phyloP scores from a whole-genome alignment of 371 early-diverging fungal genomes.

The Mucor irregularis region DNA sequence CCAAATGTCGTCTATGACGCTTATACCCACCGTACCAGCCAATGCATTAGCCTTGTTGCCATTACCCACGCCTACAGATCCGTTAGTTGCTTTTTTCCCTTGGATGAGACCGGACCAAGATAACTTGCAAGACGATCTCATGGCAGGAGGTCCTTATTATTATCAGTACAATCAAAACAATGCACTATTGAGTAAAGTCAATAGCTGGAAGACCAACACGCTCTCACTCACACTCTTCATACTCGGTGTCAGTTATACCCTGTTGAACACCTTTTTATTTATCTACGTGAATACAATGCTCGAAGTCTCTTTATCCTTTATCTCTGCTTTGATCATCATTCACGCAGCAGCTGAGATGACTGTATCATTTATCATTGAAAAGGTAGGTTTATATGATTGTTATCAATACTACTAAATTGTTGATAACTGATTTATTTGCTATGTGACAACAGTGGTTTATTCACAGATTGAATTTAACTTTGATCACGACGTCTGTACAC shows the following conservation, averaged over 20 bases:
- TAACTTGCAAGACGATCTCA: slow-evolving; percentile 1
- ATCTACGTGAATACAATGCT: slow-evolving; percentile 29
- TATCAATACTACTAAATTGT: too few relatives aligned
- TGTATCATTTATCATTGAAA: slow-evolving; percentile 20
- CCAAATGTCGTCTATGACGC: background rate
- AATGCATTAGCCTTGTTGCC: slow-evolving; percentile 35
- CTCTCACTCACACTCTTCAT: slow-evolving; percentile 23
- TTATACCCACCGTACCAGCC: slow-evolving; percentile 21
- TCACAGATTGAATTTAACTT: slow-evolving; percentile 25
- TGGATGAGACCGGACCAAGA: slow-evolving; percentile 5
- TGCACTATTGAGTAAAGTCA: slow-evolving; percentile 5
- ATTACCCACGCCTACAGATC: slow-evolving; percentile 28
- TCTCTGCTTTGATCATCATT: slow-evolving; percentile 20
- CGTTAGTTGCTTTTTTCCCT: slow-evolving; percentile 23
- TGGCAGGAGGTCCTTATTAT: slow-evolving; percentile 5
- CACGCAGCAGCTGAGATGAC: slow-evolving; percentile 20
- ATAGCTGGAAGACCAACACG: slow-evolving; percentile 22
- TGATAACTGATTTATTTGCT: background rate
- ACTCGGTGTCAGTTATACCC: slow-evolving; percentile 26
- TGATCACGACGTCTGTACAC: slow-evolving; percentile 28
- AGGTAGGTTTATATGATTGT: slow-evolving; percentile 18
- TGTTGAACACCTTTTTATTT: slow-evolving; percentile 33
- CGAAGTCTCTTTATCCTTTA: slow-evolving; percentile 22
- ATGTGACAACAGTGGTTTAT: slow-evolving; percentile 27
- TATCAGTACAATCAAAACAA: background rate